Conservation (phyloP, 352 stramenopile species). For the Phytopythium boreale region DNA sequence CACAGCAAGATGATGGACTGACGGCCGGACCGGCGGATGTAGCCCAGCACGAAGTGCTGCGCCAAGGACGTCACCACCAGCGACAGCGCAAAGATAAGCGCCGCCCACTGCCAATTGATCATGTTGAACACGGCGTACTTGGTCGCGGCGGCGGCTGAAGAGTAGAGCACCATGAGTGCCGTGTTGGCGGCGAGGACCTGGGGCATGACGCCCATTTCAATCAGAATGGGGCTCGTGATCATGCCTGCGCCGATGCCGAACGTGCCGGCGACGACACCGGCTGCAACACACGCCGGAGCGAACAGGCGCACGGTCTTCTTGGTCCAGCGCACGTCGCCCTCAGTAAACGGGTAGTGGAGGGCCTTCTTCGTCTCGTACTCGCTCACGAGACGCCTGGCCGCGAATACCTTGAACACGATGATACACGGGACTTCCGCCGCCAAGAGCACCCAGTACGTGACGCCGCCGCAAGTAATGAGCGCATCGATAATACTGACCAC, state of each 20-base stretch:
- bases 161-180: constrained; percentile 51
- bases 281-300: constrained; percentile 29
- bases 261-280: constrained; percentile 41
- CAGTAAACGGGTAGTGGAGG: constrained; percentile 33
- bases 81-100: constrained; percentile 30
- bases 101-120: constrained; percentile 49
- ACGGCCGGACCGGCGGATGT: constrained; percentile 40
- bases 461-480: constrained; percentile 24
- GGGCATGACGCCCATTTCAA: constrained; percentile 28
- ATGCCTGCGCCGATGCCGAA: constrained; percentile 45
- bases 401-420: constrained; percentile 27
- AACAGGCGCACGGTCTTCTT: constrained; percentile 34
- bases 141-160: constrained; percentile 40
- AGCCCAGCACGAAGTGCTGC: constrained; percentile 45
- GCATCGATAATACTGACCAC: constrained; percentile 23
- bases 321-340: constrained; percentile 43
- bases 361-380: constrained; percentile 29
- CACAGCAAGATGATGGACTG: constrained; percentile 60
- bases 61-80: constrained; percentile 44
- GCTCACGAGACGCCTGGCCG: constrained; percentile 21
- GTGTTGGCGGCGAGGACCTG: constrained; percentile 36
- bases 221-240: constrained; percentile 23
- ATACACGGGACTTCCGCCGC: constrained; percentile 49
- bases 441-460: constrained; percentile 44
- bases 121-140: no score